Evolutionary conservation across 2,329 filamentous ascomycete species (phyloP), one percentile per base, ranked within the genome.

Genomic region (Alternaria metachromatica): DNA sequence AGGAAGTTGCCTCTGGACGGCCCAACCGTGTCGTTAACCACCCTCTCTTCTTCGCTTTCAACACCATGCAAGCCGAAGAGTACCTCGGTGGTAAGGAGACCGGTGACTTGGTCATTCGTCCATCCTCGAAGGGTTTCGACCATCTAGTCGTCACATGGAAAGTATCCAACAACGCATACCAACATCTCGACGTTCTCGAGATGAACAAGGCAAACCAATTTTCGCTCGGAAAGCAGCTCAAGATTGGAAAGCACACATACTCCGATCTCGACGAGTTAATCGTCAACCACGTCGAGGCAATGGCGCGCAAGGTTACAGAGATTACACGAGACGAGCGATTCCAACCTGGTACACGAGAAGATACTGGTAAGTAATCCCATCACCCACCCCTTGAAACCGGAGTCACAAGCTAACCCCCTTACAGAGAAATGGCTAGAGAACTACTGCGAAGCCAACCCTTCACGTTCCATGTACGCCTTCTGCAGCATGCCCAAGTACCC

Each of bases 91-190:
- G 92, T 13, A 93, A 96, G 78, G 88, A 91, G 55, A 86, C 90
- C 7, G 96, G 96, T 53, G 96, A 98, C 79, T 91, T 96, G 59
- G 93, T 99, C 64, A 97, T 99, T 75, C 91, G 96, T 48, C 95
- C 96, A 4, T 97, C 94, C 1, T 97, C 94, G 26, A 97, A 97
- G 80, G 96, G 96, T 48, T 92, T 93, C 62, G 96, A 99, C 79
- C 96, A 99, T 83, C 85, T 99, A 59, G 94, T 95, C 8, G 89
- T 99, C 50, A 99, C 96, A 0, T 99, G 96, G 96, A 99, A 99
- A 84, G 94, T 99, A 13, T 91, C 93, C 2, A 94, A 98, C 78
- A 91, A 92, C 63, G 90, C 98, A n/a, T 99, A 94, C 80, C 94
- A 99, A 81, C 96, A 99, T 80, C 93, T 99, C 68, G 96, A 99